Evolutionary conservation across 2,329 filamentous ascomycete genomes (phyloP).

Genomic region (Fusarium solani-melongenae): DNA sequence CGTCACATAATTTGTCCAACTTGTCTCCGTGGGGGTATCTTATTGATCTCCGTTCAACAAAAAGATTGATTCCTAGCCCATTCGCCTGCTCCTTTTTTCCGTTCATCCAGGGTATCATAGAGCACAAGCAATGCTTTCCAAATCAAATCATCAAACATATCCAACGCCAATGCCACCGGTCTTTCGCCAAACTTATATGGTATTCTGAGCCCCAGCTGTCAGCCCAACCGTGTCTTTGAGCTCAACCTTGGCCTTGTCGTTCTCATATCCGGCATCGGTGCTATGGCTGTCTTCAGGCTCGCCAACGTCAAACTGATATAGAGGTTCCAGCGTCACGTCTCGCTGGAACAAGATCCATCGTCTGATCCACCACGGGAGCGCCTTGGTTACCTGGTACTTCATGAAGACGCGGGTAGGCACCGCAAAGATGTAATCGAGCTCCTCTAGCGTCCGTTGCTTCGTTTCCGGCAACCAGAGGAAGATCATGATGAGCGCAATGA

Average conservation of each 20-base stretch:
- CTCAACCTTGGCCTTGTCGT: slow-evolving; percentile 53
- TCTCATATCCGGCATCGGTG: slow-evolving; percentile 47
- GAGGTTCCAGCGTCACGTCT: slow-evolving; percentile 52
- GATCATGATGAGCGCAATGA: slow-evolving; percentile 65
- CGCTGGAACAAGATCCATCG: slow-evolving; percentile 66
- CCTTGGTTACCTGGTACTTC: slow-evolving; percentile 66
- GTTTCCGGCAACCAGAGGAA: slow-evolving; percentile 69
- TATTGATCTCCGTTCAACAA: slow-evolving; percentile 9
- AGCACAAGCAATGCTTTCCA: slow-evolving; percentile 21
- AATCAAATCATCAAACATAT: slow-evolving; percentile 14
- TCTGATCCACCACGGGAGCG: slow-evolving; percentile 70
- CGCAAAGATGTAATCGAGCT: slow-evolving; percentile 70
- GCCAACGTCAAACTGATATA: slow-evolving; percentile 55
- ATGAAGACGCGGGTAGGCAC: slow-evolving; percentile 69
- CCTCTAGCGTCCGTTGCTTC: slow-evolving; percentile 64
- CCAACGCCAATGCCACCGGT: slow-evolving; percentile 26
- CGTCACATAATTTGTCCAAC: slow-evolving; percentile 14
- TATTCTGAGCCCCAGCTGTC: slow-evolving; percentile 34
- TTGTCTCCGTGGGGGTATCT: slow-evolving; percentile 1
- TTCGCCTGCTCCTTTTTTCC: slow-evolving; percentile 30
- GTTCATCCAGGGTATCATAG: slow-evolving; percentile 42
- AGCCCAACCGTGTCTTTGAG: slow-evolving; percentile 52
- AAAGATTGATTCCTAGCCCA: slow-evolving; percentile 26
- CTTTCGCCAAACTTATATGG: slow-evolving; percentile 8
- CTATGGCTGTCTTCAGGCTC: slow-evolving; percentile 47